These are phyloP conservation scores for Sporobolomyces roseus DNA, from an alignment of 768 basidiomycete genomes.

Conservation along the genomic window DNA sequence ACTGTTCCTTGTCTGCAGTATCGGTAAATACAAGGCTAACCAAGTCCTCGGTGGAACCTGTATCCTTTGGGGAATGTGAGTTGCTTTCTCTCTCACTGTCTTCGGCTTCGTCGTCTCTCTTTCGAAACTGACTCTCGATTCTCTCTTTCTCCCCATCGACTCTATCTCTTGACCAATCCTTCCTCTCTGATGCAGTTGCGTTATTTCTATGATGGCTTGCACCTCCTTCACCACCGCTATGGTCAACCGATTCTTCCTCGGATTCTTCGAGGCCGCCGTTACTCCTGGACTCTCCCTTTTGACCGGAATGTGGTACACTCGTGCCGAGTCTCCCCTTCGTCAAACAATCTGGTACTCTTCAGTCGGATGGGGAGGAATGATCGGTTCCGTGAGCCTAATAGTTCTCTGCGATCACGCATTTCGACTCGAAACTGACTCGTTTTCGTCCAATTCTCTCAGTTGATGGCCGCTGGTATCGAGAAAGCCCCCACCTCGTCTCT, in stretches of 20 bases:
- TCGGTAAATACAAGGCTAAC: slow-evolving; percentile 48
- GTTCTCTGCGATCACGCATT: neutral
- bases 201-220: slow-evolving; percentile 47
- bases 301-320: slow-evolving; percentile 47
- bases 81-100: too few relatives aligned
- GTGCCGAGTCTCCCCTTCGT: slow-evolving; percentile 46
- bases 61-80: slow-evolving; percentile 48
- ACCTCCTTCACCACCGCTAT: slow-evolving; percentile 47
- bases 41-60: slow-evolving; percentile 47
- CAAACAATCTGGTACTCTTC: slow-evolving; percentile 49
- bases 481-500: neutral
- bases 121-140: too few relatives aligned
- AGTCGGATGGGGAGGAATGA: slow-evolving; percentile 49
- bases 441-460: too few relatives aligned
- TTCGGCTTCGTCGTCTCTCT: too few relatives aligned
- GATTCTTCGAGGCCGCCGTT: slow-evolving; percentile 49
- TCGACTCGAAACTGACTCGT: neutral
- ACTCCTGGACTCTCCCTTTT: slow-evolving; percentile 49
- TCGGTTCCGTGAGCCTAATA: slow-evolving; percentile 36
- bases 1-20: neutral
- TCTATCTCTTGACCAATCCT: too few relatives aligned
- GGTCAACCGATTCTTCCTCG: slow-evolving; percentile 49
- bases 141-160: neutral
- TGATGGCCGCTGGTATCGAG: slow-evolving; percentile 49
- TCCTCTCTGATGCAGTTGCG: too few relatives aligned